Conservation (phyloP, 1,139 yeast species). For the Blastobotrys apis region DNA sequence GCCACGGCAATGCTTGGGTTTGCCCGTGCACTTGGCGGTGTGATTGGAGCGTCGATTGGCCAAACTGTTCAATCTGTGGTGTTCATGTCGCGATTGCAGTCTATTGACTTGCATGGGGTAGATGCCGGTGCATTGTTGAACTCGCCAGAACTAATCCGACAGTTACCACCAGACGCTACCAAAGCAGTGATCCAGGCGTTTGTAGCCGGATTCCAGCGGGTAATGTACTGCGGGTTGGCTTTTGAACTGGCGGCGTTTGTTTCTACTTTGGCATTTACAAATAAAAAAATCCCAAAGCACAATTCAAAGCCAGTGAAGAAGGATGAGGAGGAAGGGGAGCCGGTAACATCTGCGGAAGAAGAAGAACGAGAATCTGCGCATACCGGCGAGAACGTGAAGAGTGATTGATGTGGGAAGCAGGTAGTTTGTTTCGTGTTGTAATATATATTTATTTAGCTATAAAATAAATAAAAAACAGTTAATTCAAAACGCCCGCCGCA, state of each 20-base stretch:
- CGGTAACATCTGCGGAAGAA: not conserved
- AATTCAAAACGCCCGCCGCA: no score
- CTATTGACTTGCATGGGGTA: conserved; percentile 9
- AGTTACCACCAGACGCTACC: conserved; percentile 18
- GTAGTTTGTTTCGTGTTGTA: no score
- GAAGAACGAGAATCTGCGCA: no score
- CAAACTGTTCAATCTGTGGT: conserved; percentile 45
- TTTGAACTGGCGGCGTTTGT: conserved; percentile 19
- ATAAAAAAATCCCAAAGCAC: conserved; percentile 21
- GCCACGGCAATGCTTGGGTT: conserved; percentile 49
- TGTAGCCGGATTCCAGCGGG: conserved; percentile 24
- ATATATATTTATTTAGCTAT: no score
- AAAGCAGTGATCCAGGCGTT: conserved; percentile 21
- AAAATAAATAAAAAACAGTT: no score
- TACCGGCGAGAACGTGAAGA: no score
- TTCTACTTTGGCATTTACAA: conserved; percentile 21
- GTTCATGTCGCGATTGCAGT: conserved; percentile 16
- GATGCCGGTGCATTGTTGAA: conserved; percentile 19
- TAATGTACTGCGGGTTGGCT: conserved; percentile 25
- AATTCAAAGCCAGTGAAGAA: conserved; percentile 4
- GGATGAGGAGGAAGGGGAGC: conserved; percentile 1
- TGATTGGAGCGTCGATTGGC: conserved; percentile 45
- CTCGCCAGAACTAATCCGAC: conserved; percentile 22
- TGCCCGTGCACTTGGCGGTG: conserved; percentile 47
- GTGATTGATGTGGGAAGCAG: no score